Conservation (phyloP, 2,329 filamentous ascomycete species). For the Diaporthe caulivora region DNA sequence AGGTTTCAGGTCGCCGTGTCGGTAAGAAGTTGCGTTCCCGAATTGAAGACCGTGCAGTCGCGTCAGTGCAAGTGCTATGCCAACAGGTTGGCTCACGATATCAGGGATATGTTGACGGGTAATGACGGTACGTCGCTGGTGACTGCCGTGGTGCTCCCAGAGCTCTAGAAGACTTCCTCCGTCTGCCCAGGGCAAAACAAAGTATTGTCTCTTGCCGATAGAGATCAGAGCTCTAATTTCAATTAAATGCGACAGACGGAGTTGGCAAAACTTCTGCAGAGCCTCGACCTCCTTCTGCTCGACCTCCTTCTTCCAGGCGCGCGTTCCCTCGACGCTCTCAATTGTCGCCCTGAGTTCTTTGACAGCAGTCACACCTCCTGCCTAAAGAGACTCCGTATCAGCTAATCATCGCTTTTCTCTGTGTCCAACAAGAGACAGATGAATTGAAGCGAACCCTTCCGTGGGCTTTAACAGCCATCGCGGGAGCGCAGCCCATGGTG, state of each 20-base stretch:
- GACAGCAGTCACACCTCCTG: not conserved
- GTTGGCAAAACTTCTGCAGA: not conserved
- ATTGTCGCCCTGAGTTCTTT: not conserved
- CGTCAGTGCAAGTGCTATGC: slow-evolving; percentile 27
- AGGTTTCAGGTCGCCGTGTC: slow-evolving; percentile 28
- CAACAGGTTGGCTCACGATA: not conserved
- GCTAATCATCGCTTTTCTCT: not conserved
- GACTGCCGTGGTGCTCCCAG: not conserved
- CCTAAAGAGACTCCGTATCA: not conserved
- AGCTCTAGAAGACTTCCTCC: slow-evolving; percentile 32
- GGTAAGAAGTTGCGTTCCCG: slow-evolving; percentile 20
- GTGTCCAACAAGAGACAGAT: not conserved
- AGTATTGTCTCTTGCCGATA: slow-evolving; percentile 1
- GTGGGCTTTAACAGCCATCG: not conserved
- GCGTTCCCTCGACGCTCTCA: not conserved
- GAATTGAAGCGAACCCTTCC: not conserved
- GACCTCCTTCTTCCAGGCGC: not conserved
- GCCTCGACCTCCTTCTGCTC: not conserved
- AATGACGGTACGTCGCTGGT: not conserved
- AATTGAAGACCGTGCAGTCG: not conserved
- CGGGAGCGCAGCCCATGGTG: not conserved
- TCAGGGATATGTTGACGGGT: not conserved
- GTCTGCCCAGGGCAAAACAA: slow-evolving; percentile 37
- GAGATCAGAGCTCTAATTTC: slow-evolving; percentile 2
- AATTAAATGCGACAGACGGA: not conserved